Evolutionary conservation across 2,329 filamentous ascomycete genomes (phyloP).

Genomic region (Thelonectria blattea): DNA sequence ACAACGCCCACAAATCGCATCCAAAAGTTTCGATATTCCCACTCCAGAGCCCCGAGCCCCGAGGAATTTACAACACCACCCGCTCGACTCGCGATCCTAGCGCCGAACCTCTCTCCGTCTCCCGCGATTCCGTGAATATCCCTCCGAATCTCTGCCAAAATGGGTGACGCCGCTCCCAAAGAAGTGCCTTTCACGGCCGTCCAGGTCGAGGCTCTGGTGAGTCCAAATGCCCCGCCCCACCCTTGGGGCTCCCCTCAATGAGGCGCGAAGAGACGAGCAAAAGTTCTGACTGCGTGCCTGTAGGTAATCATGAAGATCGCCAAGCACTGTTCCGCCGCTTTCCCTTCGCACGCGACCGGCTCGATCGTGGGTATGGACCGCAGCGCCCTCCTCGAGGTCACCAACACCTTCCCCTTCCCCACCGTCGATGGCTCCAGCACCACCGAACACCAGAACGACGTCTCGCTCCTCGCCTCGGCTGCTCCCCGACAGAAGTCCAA

Average conservation of each 20-base stretch:
- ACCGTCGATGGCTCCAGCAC: conserved; percentile 73
- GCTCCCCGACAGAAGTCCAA: conserved; percentile 94
- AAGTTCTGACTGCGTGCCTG: conserved; percentile 29
- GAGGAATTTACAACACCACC: conserved; percentile 38
- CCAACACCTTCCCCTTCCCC: conserved; percentile 94
- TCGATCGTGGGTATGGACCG: conserved; percentile 93
- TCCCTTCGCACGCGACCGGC: conserved; percentile 88
- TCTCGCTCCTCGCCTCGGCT: conserved; percentile 78
- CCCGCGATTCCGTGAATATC: conserved; percentile 34
- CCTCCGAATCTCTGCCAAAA: conserved; percentile 47
- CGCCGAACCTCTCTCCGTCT: conserved; percentile 34
- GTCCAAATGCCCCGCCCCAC: conserved; percentile 51
- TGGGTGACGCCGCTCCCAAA: conserved; percentile 63
- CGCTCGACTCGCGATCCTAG: conserved; percentile 36
- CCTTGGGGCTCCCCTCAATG: conserved; percentile 36
- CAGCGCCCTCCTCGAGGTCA: conserved; percentile 82
- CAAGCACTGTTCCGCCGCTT: conserved; percentile 88
- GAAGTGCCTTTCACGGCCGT: conserved; percentile 82
- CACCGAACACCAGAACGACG: conserved; percentile 77
- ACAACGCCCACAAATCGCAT: conserved; percentile 54
- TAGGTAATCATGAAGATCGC: conserved; percentile 98
- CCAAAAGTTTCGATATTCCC: conserved; percentile 53
- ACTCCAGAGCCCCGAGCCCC: conserved; percentile 38
- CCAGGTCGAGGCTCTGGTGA: conserved; percentile 92
- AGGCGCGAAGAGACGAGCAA: conserved; percentile 30